Evolutionary conservation across 2,329 filamentous ascomycete species (phyloP).

Genomic region (Niveomyces coronatus): DNA sequence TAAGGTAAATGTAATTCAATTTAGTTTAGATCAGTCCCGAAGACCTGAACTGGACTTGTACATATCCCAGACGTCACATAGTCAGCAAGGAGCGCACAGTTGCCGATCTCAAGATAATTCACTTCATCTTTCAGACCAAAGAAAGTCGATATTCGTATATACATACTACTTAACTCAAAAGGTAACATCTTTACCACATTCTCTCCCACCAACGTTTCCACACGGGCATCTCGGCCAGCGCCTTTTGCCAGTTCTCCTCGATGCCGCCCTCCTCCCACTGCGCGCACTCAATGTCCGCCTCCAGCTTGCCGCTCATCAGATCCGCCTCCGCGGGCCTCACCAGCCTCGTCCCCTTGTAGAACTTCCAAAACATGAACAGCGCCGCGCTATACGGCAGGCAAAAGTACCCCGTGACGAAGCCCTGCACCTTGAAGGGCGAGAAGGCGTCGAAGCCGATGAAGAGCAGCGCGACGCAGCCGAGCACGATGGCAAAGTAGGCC

Average conservation of each 20-base stretch:
- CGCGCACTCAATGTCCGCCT: conserved; percentile 48
- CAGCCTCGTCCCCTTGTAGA: conserved; percentile 50
- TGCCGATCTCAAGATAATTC: too few relatives aligned
- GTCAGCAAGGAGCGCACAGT: too few relatives aligned
- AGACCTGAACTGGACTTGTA: too few relatives aligned
- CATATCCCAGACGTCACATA: too few relatives aligned
- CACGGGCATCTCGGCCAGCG: conserved; percentile 26
- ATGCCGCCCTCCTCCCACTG: conserved; percentile 35
- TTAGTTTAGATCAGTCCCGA: too few relatives aligned
- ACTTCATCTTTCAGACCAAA: too few relatives aligned
- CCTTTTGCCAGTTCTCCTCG: conserved; percentile 31
- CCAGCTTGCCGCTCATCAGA: conserved; percentile 50
- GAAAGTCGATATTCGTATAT: too few relatives aligned
- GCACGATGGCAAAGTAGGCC: conserved; percentile 36
- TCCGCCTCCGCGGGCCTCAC: conserved; percentile 48
- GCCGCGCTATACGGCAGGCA: conserved; percentile 39
- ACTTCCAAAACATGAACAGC: conserved; percentile 58
- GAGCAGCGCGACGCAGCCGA: conserved; percentile 38
- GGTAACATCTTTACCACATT: conserved; percentile 26
- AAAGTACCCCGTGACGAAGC: conserved; percentile 45
- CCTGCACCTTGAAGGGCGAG: conserved; percentile 35
- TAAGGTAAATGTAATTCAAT: too few relatives aligned
- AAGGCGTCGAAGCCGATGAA: conserved; percentile 49
- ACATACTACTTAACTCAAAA: too few relatives aligned
- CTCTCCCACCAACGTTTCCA: conserved; percentile 27